Evolutionary conservation across 768 basidiomycete genomes (phyloP), one percentile per base, ranked within the genome.

Genomic region (Mycena kentingensis): DNA sequence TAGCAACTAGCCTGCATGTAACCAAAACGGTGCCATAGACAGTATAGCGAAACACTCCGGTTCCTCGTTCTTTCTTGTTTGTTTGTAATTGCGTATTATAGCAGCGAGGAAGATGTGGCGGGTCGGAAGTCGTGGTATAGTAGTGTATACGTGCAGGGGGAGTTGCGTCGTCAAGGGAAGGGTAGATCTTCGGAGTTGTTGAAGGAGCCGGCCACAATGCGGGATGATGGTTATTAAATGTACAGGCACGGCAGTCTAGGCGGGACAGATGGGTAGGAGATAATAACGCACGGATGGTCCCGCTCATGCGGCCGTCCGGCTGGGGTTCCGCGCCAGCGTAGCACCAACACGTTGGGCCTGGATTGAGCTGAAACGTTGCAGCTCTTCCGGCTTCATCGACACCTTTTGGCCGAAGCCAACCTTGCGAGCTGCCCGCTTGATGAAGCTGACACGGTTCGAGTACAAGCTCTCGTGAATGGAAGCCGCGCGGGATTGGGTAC

Each of bases 371-470:
- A 95, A 92, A 62, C 92, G 79, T 60, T 87, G 84, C 58, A 94
- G 73, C 70, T 94, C 92, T 70, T 90, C 88, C 18, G 89, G 85
- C 75, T 87, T 89, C 77, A 93, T 84, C 36, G 80, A 76, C 51
- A 92, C 75, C 75, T 85, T 86, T 63, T 83, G 79, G 46, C 89
- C 88, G 69, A 97, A 93, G 55, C 93, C 91, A 65, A 95, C 90
- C 73, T 89, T 89, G 72, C 88, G 82, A 51, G 81, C 87, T 47
- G 92, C 92, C 54, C 92, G 87, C 63, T 85, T 85, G 67, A 98
- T 85, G 82, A 98, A 98, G 58, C 82, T 84, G 48, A 92, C 90
- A 80, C 95, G 92, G 73, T 97, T 97, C 47, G 90, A 90, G 81
- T 97, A 98, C 61, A 96, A 70, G 11, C 89, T 90, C 72, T 94